These are phyloP conservation scores for Cichorium intybus DNA, from an alignment of 140 eudicot genomes.

Conservation along the genomic window DNA sequence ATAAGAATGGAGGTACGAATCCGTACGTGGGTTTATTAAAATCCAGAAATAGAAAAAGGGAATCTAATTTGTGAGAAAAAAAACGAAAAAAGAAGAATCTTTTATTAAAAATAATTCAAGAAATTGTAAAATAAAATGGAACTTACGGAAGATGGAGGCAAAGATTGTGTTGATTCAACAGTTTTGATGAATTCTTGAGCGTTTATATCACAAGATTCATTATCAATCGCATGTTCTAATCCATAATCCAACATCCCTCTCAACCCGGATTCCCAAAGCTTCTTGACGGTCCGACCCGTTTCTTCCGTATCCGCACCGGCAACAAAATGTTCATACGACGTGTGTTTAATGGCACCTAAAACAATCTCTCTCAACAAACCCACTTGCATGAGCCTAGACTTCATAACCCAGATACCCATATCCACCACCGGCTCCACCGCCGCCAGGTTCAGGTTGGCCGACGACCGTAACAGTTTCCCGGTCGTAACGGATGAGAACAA, in stretches of 20 bases:
- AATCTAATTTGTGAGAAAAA: not conserved
- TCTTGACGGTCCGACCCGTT: constrained; percentile 51
- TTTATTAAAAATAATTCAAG: not conserved
- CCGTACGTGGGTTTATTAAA: constrained; percentile 15
- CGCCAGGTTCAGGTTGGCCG: constrained; percentile 47
- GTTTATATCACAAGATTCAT: constrained; percentile 62
- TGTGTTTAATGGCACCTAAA: constrained; percentile 37
- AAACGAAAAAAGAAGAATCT: not conserved
- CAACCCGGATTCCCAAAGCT: constrained; percentile 63
- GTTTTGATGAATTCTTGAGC: constrained; percentile 47
- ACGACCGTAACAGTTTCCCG: constrained; percentile 47
- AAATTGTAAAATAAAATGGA: not conserved
- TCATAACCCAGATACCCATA: constrained; percentile 75
- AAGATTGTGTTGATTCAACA: constrained; percentile 46
- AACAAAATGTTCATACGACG: constrained; percentile 75
- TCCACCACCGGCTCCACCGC: constrained; percentile 71
- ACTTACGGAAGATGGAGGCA: constrained; percentile 56
- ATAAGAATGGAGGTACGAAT: constrained; percentile 12
- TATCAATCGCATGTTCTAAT: constrained; percentile 76
- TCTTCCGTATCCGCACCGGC: constrained; percentile 67
- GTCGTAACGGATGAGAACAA: constrained; percentile 63
- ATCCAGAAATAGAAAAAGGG: not conserved
- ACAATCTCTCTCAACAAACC: constrained; percentile 38
- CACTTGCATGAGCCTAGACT: constrained; percentile 55
- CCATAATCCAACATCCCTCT: constrained; percentile 84